Percentiles rank a stretch among this genome's conserved stretches.
Evolutionary conservation across 768 basidiomycete species (phyloP).

Genomic region (Tulasnella sp.): DNA sequence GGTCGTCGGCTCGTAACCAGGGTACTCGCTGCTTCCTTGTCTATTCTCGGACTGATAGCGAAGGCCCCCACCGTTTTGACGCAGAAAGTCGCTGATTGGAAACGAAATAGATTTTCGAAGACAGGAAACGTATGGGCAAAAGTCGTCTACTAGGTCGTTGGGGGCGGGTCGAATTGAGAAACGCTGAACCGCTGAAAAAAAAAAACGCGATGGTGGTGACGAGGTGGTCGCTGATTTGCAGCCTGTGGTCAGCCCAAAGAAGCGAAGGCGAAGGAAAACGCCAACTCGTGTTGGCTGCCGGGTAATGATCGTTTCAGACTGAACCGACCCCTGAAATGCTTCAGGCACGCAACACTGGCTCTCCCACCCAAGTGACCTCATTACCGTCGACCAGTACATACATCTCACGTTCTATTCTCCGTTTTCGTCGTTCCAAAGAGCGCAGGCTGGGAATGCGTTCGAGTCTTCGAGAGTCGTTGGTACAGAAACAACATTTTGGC

Average conservation of each 20-base stretch:
- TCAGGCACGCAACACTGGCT: neutral
- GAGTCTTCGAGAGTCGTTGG: neutral
- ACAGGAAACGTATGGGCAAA: too few species aligned
- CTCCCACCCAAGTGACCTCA: neutral
- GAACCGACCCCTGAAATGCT: neutral
- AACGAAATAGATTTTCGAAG: too few species aligned
- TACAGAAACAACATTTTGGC: neutral
- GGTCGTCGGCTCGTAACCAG: too few species aligned
- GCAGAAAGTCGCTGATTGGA: too few species aligned
- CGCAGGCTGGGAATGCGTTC: neutral
- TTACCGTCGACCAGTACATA: neutral
- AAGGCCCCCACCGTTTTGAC: too few species aligned
- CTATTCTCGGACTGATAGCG: too few species aligned
- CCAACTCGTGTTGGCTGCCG: neutral
- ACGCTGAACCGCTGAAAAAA: too few species aligned
- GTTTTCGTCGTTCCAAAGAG: neutral
- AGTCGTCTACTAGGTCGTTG: too few species aligned
- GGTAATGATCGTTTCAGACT: neutral
- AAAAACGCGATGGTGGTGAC: neutral
- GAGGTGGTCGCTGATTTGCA: neutral
- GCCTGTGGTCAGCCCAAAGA: neutral
- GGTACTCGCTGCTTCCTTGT: too few species aligned
- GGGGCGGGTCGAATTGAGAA: too few species aligned
- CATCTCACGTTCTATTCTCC: neutral
- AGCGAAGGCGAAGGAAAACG: neutral